Conservation (phyloP, 345 rosid species). For the Eutrema heterophyllum region DNA sequence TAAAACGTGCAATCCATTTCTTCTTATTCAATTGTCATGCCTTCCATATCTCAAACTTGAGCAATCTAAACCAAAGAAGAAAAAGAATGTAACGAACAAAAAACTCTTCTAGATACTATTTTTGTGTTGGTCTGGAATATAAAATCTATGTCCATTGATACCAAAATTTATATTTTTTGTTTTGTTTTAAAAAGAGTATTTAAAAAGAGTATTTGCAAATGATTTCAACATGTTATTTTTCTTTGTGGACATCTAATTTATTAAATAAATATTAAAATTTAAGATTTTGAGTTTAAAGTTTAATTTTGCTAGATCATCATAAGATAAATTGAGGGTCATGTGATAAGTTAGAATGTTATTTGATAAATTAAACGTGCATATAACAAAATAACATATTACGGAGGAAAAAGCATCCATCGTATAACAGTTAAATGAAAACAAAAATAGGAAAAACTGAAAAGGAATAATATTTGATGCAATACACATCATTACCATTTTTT, state of each 20-base stretch:
- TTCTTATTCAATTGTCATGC: neutral
- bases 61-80: neutral
- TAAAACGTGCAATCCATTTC: constrained; percentile 17
- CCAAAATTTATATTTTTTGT: no score
- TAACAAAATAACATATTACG: neutral
- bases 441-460: no score
- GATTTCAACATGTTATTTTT: no score
- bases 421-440: no score
- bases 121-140: no score
- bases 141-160: no score
- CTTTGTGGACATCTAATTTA: neutral
- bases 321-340: neutral
- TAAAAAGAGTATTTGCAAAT: no score
- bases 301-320: neutral
- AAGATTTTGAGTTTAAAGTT: neutral
- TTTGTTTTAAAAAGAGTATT: no score
- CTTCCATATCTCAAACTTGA: constrained; percentile 1
- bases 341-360: neutral
- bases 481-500: no score
- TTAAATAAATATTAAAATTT: neutral
- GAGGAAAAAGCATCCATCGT: no score
- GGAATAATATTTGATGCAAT: no score
- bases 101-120: no score
- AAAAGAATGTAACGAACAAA: neutral
- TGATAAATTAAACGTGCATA: neutral